A percentile compares a stretch with the other conserved stretches of the same genome.
Conservation (phyloP, 1,139 yeast genomes). For the Lodderomyces metapsilosis region DNA sequence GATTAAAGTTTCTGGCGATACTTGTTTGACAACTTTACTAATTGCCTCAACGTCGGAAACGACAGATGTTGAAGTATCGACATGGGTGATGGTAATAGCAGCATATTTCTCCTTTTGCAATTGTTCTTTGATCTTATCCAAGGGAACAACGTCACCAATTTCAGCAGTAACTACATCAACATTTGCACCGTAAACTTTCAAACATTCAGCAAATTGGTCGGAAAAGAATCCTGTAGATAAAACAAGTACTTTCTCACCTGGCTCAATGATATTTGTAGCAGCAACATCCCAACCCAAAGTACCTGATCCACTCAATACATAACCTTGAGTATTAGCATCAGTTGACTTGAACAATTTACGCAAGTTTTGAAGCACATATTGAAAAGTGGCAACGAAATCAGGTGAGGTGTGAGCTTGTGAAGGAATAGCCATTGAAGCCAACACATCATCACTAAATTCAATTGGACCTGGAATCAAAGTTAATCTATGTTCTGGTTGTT, state of each 20-base stretch:
- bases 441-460: slow-evolving; percentile 79
- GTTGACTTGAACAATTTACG: slow-evolving; percentile 74
- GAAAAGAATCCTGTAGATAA: slow-evolving; percentile 93
- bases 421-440: slow-evolving; percentile 79
- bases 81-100: slow-evolving; percentile 86
- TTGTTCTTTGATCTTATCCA: slow-evolving; percentile 54
- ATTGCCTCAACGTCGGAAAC: slow-evolving; percentile 69
- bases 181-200: slow-evolving; percentile 68
- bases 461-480: slow-evolving; percentile 93
- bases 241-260: slow-evolving; percentile 73
- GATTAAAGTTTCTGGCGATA: slow-evolving; percentile 77
- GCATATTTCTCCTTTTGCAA: slow-evolving; percentile 54
- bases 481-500: slow-evolving; percentile 52
- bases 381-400: slow-evolving; percentile 75
- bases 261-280: slow-evolving; percentile 69
- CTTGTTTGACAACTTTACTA: slow-evolving; percentile 56
- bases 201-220: slow-evolving; percentile 80
- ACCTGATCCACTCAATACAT: slow-evolving; percentile 86
- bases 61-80: slow-evolving; percentile 94
- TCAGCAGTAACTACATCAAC: slow-evolving; percentile 67
- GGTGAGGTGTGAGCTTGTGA: slow-evolving; percentile 92
- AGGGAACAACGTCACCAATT: slow-evolving; percentile 70
- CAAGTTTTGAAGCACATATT: slow-evolving; percentile 61
- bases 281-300: slow-evolving; percentile 94
- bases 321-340: slow-evolving; percentile 66